A percentile compares a stretch with the other conserved stretches of the same genome.
phyloP scores from a whole-genome alignment of 2,329 filamentous ascomycete species.

The Stemphylium beticola region DNA sequence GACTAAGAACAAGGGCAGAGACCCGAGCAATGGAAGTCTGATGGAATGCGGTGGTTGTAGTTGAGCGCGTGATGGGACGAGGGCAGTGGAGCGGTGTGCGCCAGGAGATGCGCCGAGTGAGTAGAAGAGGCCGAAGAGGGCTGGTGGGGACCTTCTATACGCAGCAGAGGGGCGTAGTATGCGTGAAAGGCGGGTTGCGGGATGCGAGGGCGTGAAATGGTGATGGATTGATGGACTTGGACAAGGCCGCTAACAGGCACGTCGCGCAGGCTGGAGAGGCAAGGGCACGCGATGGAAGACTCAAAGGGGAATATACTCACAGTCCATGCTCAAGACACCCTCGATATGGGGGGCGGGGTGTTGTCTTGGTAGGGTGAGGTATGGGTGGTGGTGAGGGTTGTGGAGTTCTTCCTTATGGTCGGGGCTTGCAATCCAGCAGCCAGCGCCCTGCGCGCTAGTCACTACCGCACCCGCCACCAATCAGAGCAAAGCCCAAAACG shows the following conservation, averaged over 20 bases:
- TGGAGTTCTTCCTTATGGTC: constrained; percentile 28
- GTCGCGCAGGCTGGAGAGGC: constrained; percentile 23
- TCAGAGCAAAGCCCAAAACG: constrained; percentile 21
- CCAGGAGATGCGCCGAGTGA: constrained; percentile 27
- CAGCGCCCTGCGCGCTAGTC: constrained; percentile 11
- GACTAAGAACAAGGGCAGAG: constrained; percentile 32
- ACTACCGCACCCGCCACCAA: constrained; percentile 24
- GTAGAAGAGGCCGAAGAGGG: constrained; percentile 18
- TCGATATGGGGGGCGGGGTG: constrained; percentile 36
- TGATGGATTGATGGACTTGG: constrained; percentile 45
- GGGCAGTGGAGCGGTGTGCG: constrained; percentile 30
- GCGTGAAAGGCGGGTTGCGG: constrained; percentile 25
- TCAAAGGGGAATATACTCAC: constrained; percentile 57
- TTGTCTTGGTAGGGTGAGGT: constrained; percentile 40
- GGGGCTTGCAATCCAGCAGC: constrained; percentile 3
- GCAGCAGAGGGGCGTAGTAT: constrained; percentile 18
- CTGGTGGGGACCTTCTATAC: constrained; percentile 20
- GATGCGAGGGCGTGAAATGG: constrained; percentile 42
- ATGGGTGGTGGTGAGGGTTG: constrained; percentile 36
- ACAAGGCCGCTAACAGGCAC: constrained; percentile 32
- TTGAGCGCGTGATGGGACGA: constrained; percentile 41
- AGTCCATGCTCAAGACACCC: constrained; percentile 64
- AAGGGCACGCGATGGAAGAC: constrained; percentile 30
- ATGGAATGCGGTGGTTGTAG: constrained; percentile 46
- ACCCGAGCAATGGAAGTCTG: constrained; percentile 45